Conservation (phyloP, 2,329 filamentous ascomycete genomes). For the Cylindrodendrum hubeiense region DNA sequence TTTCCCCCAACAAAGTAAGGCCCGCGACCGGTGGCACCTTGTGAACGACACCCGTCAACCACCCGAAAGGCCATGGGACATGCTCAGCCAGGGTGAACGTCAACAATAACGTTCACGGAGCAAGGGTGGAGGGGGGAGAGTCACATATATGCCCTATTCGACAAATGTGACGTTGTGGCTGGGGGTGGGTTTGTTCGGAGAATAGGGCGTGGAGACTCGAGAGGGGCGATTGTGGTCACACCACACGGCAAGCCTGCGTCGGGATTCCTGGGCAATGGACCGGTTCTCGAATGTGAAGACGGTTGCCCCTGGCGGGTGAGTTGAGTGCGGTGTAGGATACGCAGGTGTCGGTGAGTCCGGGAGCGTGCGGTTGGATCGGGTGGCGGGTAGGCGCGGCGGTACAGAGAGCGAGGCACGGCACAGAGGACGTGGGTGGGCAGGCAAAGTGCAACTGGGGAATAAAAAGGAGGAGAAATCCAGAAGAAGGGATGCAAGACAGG, state of each 20-base stretch:
- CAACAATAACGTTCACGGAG: slow-evolving; percentile 27
- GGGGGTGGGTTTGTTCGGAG: slow-evolving; percentile 4
- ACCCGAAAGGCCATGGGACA: slow-evolving; percentile 58
- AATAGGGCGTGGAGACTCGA: slow-evolving; percentile 2
- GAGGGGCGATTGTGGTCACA: slow-evolving; percentile 24
- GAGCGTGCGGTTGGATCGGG: slow-evolving; percentile 13
- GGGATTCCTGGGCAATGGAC: background rate
- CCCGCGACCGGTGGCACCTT: slow-evolving; percentile 39
- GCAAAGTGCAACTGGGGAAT: background rate
- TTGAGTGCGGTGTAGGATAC: slow-evolving; percentile 20
- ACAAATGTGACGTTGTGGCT: slow-evolving; percentile 10
- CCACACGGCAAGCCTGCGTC: background rate
- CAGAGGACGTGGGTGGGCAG: background rate
- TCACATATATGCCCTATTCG: slow-evolving; percentile 16
- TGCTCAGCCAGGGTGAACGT: slow-evolving; percentile 43
- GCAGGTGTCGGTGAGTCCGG: slow-evolving; percentile 24
- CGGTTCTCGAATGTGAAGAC: slow-evolving; percentile 7
- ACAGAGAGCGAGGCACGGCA: background rate
- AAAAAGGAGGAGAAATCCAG: background rate
- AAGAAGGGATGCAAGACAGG: background rate
- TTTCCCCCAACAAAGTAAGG: slow-evolving; percentile 53
- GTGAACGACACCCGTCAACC: slow-evolving; percentile 48
- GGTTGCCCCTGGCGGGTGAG: slow-evolving; percentile 11
- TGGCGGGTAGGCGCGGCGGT: slow-evolving; percentile 10
- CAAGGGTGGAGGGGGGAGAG: slow-evolving; percentile 7